Evolutionary conservation across 306 rosid genomes (phyloP).

Genomic region (Cucumis sativus): Cucumber_9930_V3 NC_026657.2:28707001-28707500

Average conservation of each 20-base stretch:
- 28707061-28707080: too few species aligned
- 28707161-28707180: background rate
- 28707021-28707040: too few species aligned
- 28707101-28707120: background rate
- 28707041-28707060: too few species aligned
- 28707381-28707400: too few species aligned
- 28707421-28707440: background rate
- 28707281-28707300: slow-evolving; percentile 65
- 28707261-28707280: slow-evolving; percentile 70
- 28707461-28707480: background rate
- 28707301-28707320: slow-evolving; percentile 16
- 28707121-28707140: slow-evolving; percentile 23
- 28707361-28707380: background rate
- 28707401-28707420: too few species aligned
- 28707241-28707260: slow-evolving; percentile 87
- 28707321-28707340: background rate
- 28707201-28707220: background rate
- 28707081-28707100: background rate
- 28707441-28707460: background rate
- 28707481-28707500: slow-evolving; percentile 61
- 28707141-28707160: slow-evolving; percentile 54
- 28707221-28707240: slow-evolving; percentile 13
- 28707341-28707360: background rate
- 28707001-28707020: too few species aligned
- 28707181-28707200: slow-evolving; percentile 8